Base-by-base conservation (phyloP, 139 green algal species). In the Coccomyxa sp. region DNA sequence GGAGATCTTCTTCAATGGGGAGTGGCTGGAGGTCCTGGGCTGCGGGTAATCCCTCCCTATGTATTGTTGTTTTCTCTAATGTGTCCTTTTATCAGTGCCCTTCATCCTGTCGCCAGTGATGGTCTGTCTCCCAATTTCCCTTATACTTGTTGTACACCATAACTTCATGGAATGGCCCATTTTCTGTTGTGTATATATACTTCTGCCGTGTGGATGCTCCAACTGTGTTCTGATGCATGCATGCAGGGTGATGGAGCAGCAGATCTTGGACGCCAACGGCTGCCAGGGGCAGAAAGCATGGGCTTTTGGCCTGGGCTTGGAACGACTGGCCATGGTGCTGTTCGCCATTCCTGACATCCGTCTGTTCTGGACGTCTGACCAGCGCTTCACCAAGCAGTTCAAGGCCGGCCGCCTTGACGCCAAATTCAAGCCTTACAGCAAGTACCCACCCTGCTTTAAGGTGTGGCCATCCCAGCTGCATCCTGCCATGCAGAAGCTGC, bases 291-390 rank as follows among this genome's bases (percentile, higher is more conserved):
- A 79, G 32, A 86, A 87, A 77, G 90, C 87, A 18, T 93, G 90
- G 88, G 90, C 90, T 0, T 92, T 92, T 32, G 79, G 96, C 14
- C 92, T 99, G 57, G 97, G 97, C 67, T 87, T 99, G 83, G 97
- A 99, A 91, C 90, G 96, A 23, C 89, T 99, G 75, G 96, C 96
- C 28, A 99, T 99, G 96, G 94, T 99, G 63, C 92, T 99, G 32
- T 99, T 99, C 85, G 92, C 98, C 81, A 98, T 99, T 82, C 95
- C 97, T 18, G 97, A 99, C 90, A 99, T 99, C 86, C 92, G 96
- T 28, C 91, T 98, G 28, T 99, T 99, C 88, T 99, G 96, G 96
- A 91, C 91, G 27, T 83, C 89, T 9, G 95, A 99, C 88, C 79
- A 95, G 85, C 91, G 95, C 66, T 98, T 99, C 92, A 88, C 92